Conservation (phyloP, 257 asterid species). For the Penstemon newberryi region DNA sequence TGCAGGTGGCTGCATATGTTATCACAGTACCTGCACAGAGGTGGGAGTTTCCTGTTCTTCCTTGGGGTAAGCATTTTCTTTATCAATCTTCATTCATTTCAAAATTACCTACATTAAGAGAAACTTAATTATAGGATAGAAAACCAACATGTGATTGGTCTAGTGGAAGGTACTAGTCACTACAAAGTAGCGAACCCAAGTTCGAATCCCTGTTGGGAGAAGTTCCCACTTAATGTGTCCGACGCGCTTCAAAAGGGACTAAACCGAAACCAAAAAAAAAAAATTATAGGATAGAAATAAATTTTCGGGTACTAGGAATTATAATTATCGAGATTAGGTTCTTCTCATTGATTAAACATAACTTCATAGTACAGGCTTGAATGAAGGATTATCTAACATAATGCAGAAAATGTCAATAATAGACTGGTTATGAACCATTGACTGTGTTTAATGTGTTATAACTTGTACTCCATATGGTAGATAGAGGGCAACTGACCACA, state of each 20-base stretch:
- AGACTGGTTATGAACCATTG: background rate
- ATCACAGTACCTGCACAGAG: slow-evolving; percentile 64
- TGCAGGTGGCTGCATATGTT: slow-evolving; percentile 68
- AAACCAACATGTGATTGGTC: background rate
- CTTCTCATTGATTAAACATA: background rate
- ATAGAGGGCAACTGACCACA: background rate
- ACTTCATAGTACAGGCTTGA: background rate
- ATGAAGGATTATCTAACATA: background rate
- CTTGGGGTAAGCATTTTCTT: slow-evolving; percentile 64
- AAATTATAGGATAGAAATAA: no score
- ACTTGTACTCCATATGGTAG: background rate
- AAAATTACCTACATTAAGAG: background rate
- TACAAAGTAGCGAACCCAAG: no score
- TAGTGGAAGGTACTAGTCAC: background rate
- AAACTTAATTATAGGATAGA: background rate
- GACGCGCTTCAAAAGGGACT: no score
- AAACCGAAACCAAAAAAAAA: background rate
- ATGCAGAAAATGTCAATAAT: background rate
- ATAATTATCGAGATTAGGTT: no score
- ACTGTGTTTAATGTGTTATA: background rate
- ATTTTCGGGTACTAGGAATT: no score
- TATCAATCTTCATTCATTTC: background rate
- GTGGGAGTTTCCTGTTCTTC: slow-evolving; percentile 87
- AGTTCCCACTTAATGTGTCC: no score
- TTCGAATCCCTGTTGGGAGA: no score